phyloP scores from a whole-genome alignment of 169 alveolate species.

The Cryptosporidium xiaoi region DNA sequence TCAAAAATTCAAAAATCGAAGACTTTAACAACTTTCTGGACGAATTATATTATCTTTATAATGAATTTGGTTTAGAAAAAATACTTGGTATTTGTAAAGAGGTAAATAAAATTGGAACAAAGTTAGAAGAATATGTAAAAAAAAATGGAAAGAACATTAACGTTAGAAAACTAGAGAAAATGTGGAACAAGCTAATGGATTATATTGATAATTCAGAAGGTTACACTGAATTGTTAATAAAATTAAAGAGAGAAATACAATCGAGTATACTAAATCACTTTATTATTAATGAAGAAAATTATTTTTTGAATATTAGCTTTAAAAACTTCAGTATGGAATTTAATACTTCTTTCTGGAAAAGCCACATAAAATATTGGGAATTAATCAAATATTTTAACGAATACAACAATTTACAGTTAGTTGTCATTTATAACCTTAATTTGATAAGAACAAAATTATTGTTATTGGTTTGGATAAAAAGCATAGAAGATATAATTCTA shows the following conservation, averaged over 20 bases:
- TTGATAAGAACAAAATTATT: slow-evolving; percentile 14
- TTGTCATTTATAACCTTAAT: slow-evolving; percentile 16
- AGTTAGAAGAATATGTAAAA: background rate
- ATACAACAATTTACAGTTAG: slow-evolving; percentile 25
- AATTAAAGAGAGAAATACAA: slow-evolving; percentile 1
- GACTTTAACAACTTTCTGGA: slow-evolving; percentile 4
- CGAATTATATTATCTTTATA: background rate
- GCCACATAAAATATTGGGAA: background rate
- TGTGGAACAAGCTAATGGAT: slow-evolving; percentile 16
- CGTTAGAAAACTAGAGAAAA: background rate
- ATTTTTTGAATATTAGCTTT: background rate
- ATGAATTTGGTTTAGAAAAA: slow-evolving; percentile 29
- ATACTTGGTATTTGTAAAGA: background rate
- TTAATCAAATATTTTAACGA: slow-evolving; percentile 13
- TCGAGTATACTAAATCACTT: slow-evolving; percentile 2
- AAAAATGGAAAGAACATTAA: background rate
- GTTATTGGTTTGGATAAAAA: background rate
- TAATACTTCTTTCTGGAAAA: slow-evolving; percentile 12
- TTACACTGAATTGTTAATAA: background rate
- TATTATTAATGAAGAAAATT: background rate
- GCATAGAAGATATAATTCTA: background rate
- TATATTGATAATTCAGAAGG: background rate
- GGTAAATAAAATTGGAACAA: slow-evolving; percentile 18
- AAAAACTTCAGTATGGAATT: slow-evolving; percentile 19
- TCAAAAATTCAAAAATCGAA: background rate